Evolutionary conservation across 495 filamentous ascomycete genomes (phyloP), one percentile per base, ranked within the genome.

Genomic region (Penicillium lividum): DNA sequence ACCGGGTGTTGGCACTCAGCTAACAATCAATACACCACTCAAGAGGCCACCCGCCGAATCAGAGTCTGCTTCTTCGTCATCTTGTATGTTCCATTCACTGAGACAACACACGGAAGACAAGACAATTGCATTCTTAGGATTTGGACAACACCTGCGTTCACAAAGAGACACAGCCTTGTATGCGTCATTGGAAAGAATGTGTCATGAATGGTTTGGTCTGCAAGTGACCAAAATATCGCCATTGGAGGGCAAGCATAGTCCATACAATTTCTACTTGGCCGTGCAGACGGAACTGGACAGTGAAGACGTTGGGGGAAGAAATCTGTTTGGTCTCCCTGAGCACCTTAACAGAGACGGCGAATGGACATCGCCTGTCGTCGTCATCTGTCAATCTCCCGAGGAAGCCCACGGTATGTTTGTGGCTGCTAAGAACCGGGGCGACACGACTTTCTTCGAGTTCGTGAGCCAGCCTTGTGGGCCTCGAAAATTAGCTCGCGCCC

Each of bases 1-100:
- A 0, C 42, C 56, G 40, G 65, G 58, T 4, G 51, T 59, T 8
- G 86, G 86, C 0, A 89, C 86, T 6, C 77, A 80, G 40, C 72
- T 85, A 7, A 77, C 74, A 0, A 81, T 88, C 1, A 64, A 65
- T 11, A 65, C 80, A 18, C 78, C 77, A 0, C 58, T 68, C 11
- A 58, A 54, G 2, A 60, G 60, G 7, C 54, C 61, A 5, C 11
- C 55, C 0, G 40, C 58, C 1, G 66, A 71, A 27, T 65, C 61
- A 4, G 67, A 74, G 5, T 48, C 45, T 28, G 48, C 45, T 28
- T 18, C 62, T 36, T 15, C 56, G 46, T 45, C 40, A n/a, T 64
- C 62, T 33, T 25, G 29, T 7, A 5, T 47, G 15, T 27, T 51
- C 49, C 15, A 48, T 50, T 13, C 65, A 18, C 9, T 38, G 33